Base-by-base conservation (phyloP, 345 rosid species). In the Capsella bursapastoris region DNA sequence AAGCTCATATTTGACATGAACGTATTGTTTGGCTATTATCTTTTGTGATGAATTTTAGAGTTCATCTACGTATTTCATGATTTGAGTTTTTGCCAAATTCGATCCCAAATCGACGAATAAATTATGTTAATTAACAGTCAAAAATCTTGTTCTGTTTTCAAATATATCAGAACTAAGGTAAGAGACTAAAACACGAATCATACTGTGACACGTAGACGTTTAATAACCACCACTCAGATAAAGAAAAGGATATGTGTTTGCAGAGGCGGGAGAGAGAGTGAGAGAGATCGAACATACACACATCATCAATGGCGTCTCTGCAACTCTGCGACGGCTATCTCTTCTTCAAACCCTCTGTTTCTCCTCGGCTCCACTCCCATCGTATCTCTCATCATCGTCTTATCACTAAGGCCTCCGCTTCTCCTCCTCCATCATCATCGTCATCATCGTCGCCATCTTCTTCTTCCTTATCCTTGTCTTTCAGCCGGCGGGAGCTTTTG, bases 401-500 rank as follows among this genome's bases (percentile, higher is more conserved):
- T 25, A 49, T 62, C 51, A 60, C 82, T 52, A 81, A 76, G 38
- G 86, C 88, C 32, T 78, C 80, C 47, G 76, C 75, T 72, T 65
- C 72, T 8, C 66, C 77, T 10, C 74, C 80, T 6, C 41, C 71
- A 18, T 1, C 56, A 22, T 22, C 83, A 3, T 27, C 70, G 2
- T 27, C 71, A 31, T 6, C 74, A 0, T 25, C 61, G 3, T 66
- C 68, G 0, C 68, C 74, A 0, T 38, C 62, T 0, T 66, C 68
- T 0, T 69, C 79, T 0, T 71, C 76, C 0, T 62, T 80, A 4
- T 76, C 79, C n/a, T 57, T 79, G 10, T 28, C 77, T 34, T 51
- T 85, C 27, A 81, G 18, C 69, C 91, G 90, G 10, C 77, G 91
- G 12, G 70, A 82, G 5, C 71, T 90, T 60, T 58, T 86, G 2